Conservation (phyloP, 805 yeast species). For the Zygosaccharomyces bailii region DNA sequence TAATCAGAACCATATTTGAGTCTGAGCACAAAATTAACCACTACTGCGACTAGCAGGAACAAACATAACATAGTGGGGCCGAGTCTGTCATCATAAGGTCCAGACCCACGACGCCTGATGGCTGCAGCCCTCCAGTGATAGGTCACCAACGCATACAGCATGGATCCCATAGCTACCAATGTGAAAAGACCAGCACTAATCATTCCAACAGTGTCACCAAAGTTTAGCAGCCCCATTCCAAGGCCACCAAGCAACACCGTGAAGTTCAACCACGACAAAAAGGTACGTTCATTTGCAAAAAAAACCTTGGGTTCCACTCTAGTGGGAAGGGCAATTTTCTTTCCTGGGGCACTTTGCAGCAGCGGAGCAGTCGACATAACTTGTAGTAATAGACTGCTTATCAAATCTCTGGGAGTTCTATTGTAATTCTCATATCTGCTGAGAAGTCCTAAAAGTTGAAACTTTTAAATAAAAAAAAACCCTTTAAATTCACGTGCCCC, state of each 20-base stretch:
- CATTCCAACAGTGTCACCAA: conserved; percentile 92
- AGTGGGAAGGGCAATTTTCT: conserved; percentile 96
- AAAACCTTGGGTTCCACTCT: conserved; percentile 98
- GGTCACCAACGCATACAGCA: conserved; percentile 91
- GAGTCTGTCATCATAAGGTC: conserved; percentile 98
- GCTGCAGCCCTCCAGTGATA: conserved; percentile 99
- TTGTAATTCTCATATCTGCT: neutral
- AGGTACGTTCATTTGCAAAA: conserved; percentile 98
- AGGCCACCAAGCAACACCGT: conserved; percentile 97
- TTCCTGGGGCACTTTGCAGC: conserved; percentile 71
- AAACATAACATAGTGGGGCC: conserved; percentile 98
- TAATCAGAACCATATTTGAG: conserved; percentile 26
- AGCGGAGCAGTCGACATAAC: conserved; percentile 63
- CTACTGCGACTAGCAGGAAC: conserved; percentile 88
- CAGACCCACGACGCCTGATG: conserved; percentile 93
- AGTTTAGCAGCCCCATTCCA: conserved; percentile 92
- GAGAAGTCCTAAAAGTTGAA: neutral
- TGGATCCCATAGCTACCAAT: conserved; percentile 93
- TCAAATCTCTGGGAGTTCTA: neutral
- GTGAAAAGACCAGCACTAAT: conserved; percentile 93
- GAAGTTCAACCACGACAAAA: conserved; percentile 96
- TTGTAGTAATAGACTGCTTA: neutral
- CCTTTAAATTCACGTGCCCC: neutral
- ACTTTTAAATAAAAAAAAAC: neutral
- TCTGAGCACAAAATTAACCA: conserved; percentile 86